These are phyloP conservation scores for Aureococcus anophagefferens DNA, from an alignment of 108 stramenopile genomes.

Conservation along the genomic window DNA sequence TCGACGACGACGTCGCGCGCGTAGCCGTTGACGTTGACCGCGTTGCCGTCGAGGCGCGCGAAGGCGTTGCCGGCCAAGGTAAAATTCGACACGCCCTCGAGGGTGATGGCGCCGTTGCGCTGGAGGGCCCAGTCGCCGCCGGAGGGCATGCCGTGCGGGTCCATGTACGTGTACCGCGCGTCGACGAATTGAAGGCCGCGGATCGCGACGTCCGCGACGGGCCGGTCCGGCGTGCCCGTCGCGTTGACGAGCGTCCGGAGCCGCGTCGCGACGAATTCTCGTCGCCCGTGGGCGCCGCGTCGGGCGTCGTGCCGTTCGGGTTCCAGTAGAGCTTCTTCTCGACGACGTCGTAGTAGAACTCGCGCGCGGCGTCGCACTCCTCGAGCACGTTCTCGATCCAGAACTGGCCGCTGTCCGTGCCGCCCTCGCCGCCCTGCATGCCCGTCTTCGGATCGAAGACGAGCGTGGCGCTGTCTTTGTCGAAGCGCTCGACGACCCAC, in stretches of 20 bases:
- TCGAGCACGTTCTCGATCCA: slow-evolving; percentile 45
- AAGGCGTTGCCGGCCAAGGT: slow-evolving; percentile 32
- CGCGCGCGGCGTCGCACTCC: slow-evolving; percentile 45
- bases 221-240: too few species aligned
- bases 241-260: too few species aligned
- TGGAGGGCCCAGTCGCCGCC: slow-evolving; percentile 58
- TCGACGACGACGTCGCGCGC: slow-evolving; percentile 31
- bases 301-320: slow-evolving; percentile 42
- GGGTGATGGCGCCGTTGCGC: slow-evolving; percentile 39
- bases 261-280: neutral
- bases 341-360: slow-evolving; percentile 39
- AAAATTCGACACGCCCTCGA: slow-evolving; percentile 26
- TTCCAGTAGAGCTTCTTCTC: slow-evolving; percentile 23
- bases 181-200: slow-evolving; percentile 38
- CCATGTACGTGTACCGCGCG: slow-evolving; percentile 35
- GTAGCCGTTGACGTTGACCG: slow-evolving; percentile 34
- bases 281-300: neutral
- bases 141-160: slow-evolving; percentile 26
- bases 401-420: slow-evolving; percentile 33
- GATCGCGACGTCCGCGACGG: slow-evolving; percentile 28
- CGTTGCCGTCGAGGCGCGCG: slow-evolving; percentile 46
- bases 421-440: slow-evolving; percentile 9
- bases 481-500: slow-evolving; percentile 8
- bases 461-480: neutral
- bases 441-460: slow-evolving; percentile 1